A percentile compares a stretch with the other conserved stretches of the same genome.
Conservation (phyloP, 225 moss, liverwort and hornwort genomes). For the Anthoceros angustus region DNA sequence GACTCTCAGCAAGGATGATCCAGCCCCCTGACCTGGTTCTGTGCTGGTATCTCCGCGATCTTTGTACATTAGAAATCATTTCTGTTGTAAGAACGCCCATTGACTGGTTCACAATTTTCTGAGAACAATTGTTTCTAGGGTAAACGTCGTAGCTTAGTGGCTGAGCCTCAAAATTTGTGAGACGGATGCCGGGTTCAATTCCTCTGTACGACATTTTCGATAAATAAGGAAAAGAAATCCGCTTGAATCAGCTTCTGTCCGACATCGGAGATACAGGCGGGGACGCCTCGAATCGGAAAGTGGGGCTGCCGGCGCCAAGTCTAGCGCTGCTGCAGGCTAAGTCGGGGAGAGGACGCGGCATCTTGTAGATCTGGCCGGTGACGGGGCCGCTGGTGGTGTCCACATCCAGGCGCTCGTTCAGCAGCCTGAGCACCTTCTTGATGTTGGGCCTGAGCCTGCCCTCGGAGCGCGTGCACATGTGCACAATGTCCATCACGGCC, state of each 20-base stretch:
- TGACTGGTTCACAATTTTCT: no score
- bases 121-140: no score
- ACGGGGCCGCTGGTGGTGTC: slow-evolving; percentile 5
- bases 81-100: no score
- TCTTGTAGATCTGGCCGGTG: not conserved
- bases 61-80: no score
- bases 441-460: slow-evolving; percentile 37
- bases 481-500: slow-evolving; percentile 24
- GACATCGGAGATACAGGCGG: not conserved
- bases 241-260: not conserved
- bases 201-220: no score
- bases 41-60: no score
- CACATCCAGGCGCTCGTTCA: slow-evolving; percentile 17
- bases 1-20: not conserved
- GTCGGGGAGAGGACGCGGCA: not conserved
- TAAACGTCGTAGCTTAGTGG: no score
- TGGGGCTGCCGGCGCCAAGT: not conserved
- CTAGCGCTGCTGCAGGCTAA: not conserved
- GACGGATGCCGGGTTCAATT: no score
- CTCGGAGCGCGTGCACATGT: slow-evolving; percentile 30
- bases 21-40: not conserved
- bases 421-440: slow-evolving; percentile 23
- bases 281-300: not conserved
- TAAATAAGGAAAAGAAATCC: no score
- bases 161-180: no score